These are phyloP conservation scores for Phialophora expanda DNA, from an alignment of 2,329 filamentous ascomycete genomes.

Conservation along the genomic window DNA sequence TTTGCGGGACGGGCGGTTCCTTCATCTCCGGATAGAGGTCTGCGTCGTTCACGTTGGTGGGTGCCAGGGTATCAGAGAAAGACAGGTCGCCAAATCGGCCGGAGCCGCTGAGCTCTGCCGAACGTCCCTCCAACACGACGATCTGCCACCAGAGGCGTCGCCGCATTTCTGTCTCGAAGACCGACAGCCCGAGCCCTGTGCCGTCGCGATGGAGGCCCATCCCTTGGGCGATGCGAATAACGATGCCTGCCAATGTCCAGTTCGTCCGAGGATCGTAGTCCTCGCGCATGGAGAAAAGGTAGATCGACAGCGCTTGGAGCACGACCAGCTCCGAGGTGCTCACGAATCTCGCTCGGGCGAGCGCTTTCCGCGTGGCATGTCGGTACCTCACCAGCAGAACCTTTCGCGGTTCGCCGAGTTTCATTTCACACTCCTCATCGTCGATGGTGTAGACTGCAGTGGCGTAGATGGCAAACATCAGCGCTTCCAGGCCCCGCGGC, in stretches of 20 bases:
- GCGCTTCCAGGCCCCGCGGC: constrained; percentile 54
- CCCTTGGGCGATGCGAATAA: constrained; percentile 49
- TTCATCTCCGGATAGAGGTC: constrained; percentile 57
- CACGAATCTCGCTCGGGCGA: constrained; percentile 67
- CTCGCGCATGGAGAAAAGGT: constrained; percentile 61
- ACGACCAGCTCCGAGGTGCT: constrained; percentile 66
- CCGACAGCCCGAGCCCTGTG: constrained; percentile 52
- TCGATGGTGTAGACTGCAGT: constrained; percentile 57
- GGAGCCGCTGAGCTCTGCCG: constrained; percentile 43
- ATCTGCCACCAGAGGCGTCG: constrained; percentile 48
- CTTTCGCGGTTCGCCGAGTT: constrained; percentile 61
- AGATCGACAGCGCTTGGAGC: constrained; percentile 67
- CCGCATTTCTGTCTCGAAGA: constrained; percentile 56
- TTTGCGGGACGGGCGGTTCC: constrained; percentile 53
- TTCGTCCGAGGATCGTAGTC: constrained; percentile 52
- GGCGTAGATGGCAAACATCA: constrained; percentile 67
- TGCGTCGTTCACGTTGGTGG: constrained; percentile 59
- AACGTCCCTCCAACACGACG: constrained; percentile 54
- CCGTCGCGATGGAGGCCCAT: constrained; percentile 53
- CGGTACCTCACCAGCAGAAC: constrained; percentile 61
- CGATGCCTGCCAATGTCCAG: constrained; percentile 52
- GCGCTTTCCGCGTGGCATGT: constrained; percentile 66
- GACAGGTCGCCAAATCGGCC: constrained; percentile 34
- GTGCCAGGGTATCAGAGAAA: constrained; percentile 51
- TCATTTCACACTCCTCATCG: constrained; percentile 49